Evolutionary conservation across 257 asterid genomes (phyloP).

Genomic region (Jaltomata sinuosa): DNA sequence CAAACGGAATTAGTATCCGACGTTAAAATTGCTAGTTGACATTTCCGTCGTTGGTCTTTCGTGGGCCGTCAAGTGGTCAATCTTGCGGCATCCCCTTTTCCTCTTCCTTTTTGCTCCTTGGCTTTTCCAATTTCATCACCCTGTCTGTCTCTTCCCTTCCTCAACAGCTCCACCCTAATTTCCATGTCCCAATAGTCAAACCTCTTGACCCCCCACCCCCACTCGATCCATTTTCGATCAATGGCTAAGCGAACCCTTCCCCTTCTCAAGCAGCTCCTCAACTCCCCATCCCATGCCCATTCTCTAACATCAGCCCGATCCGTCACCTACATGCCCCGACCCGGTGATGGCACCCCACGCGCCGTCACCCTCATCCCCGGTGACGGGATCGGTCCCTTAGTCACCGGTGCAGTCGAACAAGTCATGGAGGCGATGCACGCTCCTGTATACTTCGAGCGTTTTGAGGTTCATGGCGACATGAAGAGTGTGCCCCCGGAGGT

Average conservation of each 20-base stretch:
- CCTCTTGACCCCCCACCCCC: background rate
- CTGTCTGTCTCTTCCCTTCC: background rate
- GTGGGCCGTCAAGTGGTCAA: background rate
- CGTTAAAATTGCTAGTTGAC: background rate
- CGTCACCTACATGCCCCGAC: conserved; percentile 94
- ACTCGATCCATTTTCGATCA: conserved; percentile 21
- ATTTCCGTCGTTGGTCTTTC: background rate
- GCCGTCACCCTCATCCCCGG: conserved; percentile 76
- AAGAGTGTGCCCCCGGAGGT: conserved; percentile 62
- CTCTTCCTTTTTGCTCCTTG: background rate
- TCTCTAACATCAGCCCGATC: conserved; percentile 38
- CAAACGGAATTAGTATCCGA: too few relatives aligned
- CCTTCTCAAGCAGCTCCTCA: conserved; percentile 24
- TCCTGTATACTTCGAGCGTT: conserved; percentile 79
- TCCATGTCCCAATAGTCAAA: conserved; percentile 1
- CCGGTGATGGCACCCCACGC: conserved; percentile 57
- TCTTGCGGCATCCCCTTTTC: background rate
- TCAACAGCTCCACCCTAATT: background rate
- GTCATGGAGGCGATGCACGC: conserved; percentile 98
- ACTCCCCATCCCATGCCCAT: conserved; percentile 2
- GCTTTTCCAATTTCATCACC: background rate
- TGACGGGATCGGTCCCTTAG: conserved; percentile 92
- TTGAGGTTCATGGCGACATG: conserved; percentile 79
- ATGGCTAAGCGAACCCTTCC: conserved; percentile 24
- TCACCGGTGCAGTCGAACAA: conserved; percentile 94